These are phyloP conservation scores for Echinochloa phyllopogon DNA, from an alignment of 176 grass and related monocot species.

Conservation along the genomic window DNA sequence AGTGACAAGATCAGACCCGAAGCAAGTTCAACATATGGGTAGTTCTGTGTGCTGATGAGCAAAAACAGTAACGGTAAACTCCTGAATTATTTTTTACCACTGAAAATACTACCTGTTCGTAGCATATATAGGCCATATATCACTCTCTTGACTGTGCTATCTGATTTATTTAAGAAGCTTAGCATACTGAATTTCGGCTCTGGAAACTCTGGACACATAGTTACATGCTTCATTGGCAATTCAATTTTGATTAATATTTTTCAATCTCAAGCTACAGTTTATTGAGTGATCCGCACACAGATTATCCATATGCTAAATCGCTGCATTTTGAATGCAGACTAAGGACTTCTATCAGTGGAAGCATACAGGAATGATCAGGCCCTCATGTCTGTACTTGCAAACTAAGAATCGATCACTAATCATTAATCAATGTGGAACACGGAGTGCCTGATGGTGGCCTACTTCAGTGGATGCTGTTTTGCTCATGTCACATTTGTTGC, in stretches of 20 bases:
- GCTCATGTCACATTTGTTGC: conserved; percentile 60
- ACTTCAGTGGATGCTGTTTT: conserved; percentile 54
- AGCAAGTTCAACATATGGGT: conserved; percentile 3
- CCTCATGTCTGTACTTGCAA: conserved; percentile 28
- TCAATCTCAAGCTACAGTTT: conserved; percentile 21
- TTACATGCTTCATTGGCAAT: not conserved
- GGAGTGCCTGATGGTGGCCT: conserved; percentile 47
- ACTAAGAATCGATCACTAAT: conserved; percentile 31
- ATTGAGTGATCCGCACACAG: not conserved
- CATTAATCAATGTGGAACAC: conserved; percentile 55
- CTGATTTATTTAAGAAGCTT: conserved; percentile 20
- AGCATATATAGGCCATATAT: not conserved
- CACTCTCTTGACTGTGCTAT: conserved; percentile 32
- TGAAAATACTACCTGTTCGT: not conserved
- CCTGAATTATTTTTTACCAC: not conserved
- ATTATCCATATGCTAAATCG: conserved; percentile 20
- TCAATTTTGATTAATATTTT: conserved; percentile 5
- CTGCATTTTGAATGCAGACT: conserved; percentile 11
- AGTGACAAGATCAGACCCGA: not conserved
- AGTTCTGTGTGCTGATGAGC: not conserved
- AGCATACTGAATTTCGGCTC: not conserved
- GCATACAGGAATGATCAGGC: conserved; percentile 13
- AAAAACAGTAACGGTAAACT: not conserved
- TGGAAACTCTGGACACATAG: conserved; percentile 6
- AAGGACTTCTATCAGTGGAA: conserved; percentile 19